phyloP scores from a whole-genome alignment of 768 basidiomycete species.

The Cystofilobasidium capitatum region DNA sequence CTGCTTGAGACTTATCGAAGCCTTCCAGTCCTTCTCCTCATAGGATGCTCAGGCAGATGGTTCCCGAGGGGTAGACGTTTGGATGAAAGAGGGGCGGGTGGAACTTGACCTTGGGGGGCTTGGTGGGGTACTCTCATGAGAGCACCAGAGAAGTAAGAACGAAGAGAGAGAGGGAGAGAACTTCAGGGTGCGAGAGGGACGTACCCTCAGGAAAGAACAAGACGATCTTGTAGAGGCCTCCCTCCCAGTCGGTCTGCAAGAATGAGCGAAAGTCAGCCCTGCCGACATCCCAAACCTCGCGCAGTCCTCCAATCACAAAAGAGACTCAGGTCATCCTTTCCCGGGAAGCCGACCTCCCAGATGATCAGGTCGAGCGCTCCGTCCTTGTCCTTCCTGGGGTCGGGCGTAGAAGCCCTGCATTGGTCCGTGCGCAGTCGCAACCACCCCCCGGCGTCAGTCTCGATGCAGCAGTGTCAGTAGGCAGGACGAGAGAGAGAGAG shows the following conservation, averaged over 20 bases:
- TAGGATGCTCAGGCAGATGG: slow-evolving; percentile 96
- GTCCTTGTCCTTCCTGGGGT: slow-evolving; percentile 76
- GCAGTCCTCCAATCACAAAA: too few relatives aligned
- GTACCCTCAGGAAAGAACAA: slow-evolving; percentile 96
- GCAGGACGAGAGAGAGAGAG: neutral
- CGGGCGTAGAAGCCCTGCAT: slow-evolving; percentile 90
- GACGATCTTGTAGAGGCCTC: slow-evolving; percentile 81
- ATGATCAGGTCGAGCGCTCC: slow-evolving; percentile 93
- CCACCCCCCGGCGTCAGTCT: neutral
- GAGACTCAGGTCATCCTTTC: slow-evolving; percentile 66
- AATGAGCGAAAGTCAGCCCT: neutral
- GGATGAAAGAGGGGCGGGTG: slow-evolving; percentile 91
- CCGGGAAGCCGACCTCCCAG: slow-evolving; percentile 99
- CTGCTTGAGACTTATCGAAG: slow-evolving; percentile 98
- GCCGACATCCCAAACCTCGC: too few relatives aligned
- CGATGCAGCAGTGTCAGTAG: neutral
- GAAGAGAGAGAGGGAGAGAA: slow-evolving; percentile 22
- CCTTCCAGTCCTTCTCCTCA: slow-evolving; percentile 98
- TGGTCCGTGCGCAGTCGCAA: neutral
- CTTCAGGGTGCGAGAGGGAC: slow-evolving; percentile 29
- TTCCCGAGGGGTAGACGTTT: slow-evolving; percentile 97
- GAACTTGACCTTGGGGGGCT: slow-evolving; percentile 68
- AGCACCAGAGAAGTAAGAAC: slow-evolving; percentile 31
- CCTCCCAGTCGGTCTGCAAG: slow-evolving; percentile 86
- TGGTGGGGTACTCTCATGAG: neutral